Evolutionary conservation across 768 basidiomycete species (phyloP).

Genomic region (Coprinopsis cinerea): DNA sequence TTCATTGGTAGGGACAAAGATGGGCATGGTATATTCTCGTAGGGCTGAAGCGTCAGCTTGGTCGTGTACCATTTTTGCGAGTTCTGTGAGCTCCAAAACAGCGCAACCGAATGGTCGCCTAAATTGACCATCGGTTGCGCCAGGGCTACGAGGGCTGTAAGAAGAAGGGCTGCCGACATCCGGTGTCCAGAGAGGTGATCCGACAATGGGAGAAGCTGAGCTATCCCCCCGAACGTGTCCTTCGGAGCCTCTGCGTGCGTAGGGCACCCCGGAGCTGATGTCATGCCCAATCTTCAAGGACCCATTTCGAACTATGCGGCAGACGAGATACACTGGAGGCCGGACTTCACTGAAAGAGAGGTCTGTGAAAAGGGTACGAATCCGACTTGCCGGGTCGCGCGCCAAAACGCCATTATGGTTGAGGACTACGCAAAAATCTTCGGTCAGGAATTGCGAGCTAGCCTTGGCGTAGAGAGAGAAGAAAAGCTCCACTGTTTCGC

Average conservation of each 20-base stretch:
- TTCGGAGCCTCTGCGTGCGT: conserved; percentile 53
- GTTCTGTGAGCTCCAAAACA: conserved; percentile 76
- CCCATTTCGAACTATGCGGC: conserved; percentile 85
- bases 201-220: conserved; percentile 15
- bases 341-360: conserved; percentile 82
- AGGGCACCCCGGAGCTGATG: conserved; percentile 40
- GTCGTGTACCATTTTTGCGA: conserved; percentile 63
- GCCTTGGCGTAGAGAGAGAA: conserved; percentile 90
- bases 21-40: conserved; percentile 81
- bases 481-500: conserved; percentile 89
- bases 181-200: conserved; percentile 16
- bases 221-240: conserved; percentile 35
- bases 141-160: conserved; percentile 17
- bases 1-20: conserved; percentile 80
- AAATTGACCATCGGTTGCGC: conserved; percentile 29
- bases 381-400: conserved; percentile 67
- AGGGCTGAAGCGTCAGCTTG: conserved; percentile 56
- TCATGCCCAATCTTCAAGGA: conserved; percentile 67
- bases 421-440: conserved; percentile 85
- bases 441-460: conserved; percentile 82
- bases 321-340: conserved; percentile 84
- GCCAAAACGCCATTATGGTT: conserved; percentile 88
- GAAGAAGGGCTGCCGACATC: conserved; percentile 13
- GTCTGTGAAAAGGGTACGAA: conserved; percentile 87
- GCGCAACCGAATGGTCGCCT: conserved; percentile 96